Evolutionary conservation across 345 rosid genomes (phyloP), one percentile per base, ranked within the genome.

Genomic region (Orychophragmus violaceus): DNA sequence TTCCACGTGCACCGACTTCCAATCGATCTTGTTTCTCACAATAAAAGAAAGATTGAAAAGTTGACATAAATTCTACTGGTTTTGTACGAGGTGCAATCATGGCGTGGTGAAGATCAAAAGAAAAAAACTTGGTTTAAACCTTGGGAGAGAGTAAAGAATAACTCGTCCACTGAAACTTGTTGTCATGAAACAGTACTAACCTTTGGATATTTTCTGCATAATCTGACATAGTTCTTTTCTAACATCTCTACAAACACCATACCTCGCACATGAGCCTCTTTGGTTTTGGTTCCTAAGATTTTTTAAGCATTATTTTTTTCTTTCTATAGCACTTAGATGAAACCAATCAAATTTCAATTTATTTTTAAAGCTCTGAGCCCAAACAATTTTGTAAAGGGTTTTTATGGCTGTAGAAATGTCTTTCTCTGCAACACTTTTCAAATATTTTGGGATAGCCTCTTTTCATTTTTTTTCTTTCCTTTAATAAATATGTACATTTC

Each of bases 161-260:
- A 11, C 61, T 65, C 51, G 45, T 56, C 32, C 54, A 33, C 12
- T 16, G 13, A 48, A 27, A 28, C 59, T 65, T 30, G 29, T 13
- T 39, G 30, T 32, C 51, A 30, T 54, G 59, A 74, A 32, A 60
- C 41, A 70, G 72, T 37, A 71, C 91, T 59, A 41, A 93, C 98
- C 95, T 64, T 74, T 87, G 5, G 89, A 90, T 69, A 81, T 83
- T 74, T 87, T 90, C 74, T 86, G 87, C 96, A 94, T 90, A 75
- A 94, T 86, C 78, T 90, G 97, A 74, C 81, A 83, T 57, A 94
- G 65, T 70, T 94, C 97, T 82, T 72, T 87, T 73, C 96, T 81
- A 27, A 90, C 89, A 74, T 94, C 99, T 82, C 78, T 94, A 83
- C 96, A 77, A 94, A 90, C 75, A 32, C 71, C 99, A 94, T 94